Percentiles rank a stretch among this genome's conserved stretches.
These are phyloP conservation scores for Holtermanniella nyarrowii DNA, from an alignment of 768 basidiomycete species.

Conservation along the genomic window DNA sequence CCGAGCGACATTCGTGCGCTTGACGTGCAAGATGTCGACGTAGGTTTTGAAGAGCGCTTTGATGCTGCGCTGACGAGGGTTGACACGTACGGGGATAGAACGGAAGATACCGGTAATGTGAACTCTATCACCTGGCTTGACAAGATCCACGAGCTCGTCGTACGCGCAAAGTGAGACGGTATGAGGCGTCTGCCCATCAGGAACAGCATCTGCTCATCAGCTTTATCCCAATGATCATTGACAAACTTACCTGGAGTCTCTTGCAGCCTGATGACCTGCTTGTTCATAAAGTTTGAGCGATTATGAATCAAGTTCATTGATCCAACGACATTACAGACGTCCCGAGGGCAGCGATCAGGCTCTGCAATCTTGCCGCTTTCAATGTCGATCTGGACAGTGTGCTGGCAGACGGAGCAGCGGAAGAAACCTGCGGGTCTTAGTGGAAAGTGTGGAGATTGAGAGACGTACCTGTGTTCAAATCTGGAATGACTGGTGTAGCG, in stretches of 20 bases:
- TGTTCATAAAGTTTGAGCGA: slow-evolving; percentile 88
- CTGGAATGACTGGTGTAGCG: slow-evolving; percentile 93
- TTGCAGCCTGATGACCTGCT: slow-evolving; percentile 89
- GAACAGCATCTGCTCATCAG: slow-evolving; percentile 62
- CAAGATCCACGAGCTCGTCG: slow-evolving; percentile 92
- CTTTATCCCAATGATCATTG: neutral
- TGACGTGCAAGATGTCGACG: slow-evolving; percentile 87
- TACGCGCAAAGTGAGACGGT: slow-evolving; percentile 96
- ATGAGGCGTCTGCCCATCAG: slow-evolving; percentile 96
- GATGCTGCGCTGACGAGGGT: slow-evolving; percentile 78
- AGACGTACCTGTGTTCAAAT: slow-evolving; percentile 68
- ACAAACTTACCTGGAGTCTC: slow-evolving; percentile 85
- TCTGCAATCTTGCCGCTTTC: slow-evolving; percentile 97
- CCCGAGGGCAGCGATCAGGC: slow-evolving; percentile 80
- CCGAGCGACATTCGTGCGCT: slow-evolving; percentile 53
- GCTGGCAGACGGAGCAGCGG: slow-evolving; percentile 87
- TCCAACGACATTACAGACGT: slow-evolving; percentile 76
- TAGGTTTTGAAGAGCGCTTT: slow-evolving; percentile 97
- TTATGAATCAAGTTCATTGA: slow-evolving; percentile 95
- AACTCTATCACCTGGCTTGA: slow-evolving; percentile 90
- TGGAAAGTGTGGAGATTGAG: slow-evolving; percentile 1
- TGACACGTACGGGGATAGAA: slow-evolving; percentile 88
- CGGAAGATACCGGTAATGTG: slow-evolving; percentile 88
- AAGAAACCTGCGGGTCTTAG: slow-evolving; percentile 67
- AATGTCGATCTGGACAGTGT: slow-evolving; percentile 94